These are phyloP conservation scores for Comarum palustre DNA, from an alignment of 306 rosid species.

Conservation along the genomic window DNA sequence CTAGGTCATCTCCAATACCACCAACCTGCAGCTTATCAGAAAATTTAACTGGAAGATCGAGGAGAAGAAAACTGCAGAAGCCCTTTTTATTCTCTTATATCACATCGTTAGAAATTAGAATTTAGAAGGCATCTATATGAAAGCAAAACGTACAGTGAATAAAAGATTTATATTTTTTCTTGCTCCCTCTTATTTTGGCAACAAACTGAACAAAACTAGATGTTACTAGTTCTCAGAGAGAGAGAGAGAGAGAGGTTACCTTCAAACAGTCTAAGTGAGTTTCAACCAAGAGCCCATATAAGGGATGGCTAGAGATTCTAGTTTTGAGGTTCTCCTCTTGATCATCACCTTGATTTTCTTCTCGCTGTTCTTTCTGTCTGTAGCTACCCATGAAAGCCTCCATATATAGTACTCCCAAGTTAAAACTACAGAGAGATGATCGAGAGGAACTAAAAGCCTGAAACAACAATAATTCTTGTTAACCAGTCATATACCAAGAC, in stretches of 20 bases:
- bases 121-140: background rate
- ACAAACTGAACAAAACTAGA: background rate
- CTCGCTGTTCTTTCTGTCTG: constrained; percentile 4
- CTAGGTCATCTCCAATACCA: constrained; percentile 39
- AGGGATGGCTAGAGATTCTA: constrained; percentile 77
- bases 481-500: background rate
- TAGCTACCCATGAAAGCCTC: constrained; percentile 33
- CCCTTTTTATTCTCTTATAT: background rate
- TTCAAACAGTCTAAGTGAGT: constrained; percentile 74
- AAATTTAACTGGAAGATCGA: background rate
- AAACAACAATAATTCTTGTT: background rate
- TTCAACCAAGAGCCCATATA: constrained; percentile 53
- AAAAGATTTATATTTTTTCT: background rate
- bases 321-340: constrained; percentile 59
- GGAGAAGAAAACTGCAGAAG: background rate
- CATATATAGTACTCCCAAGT: constrained; percentile 28
- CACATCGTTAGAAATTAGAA: background rate
- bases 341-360: constrained; percentile 19
- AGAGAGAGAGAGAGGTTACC: constrained; percentile 33
- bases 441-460: background rate
- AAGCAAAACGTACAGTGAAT: background rate
- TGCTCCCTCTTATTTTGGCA: background rate
- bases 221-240: background rate
- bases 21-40: constrained; percentile 46
- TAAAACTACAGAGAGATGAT: background rate